A percentile compares a stretch with the other conserved stretches of the same genome.
These are phyloP conservation scores for Penicillium sp. DNA, from an alignment of 2,329 filamentous ascomycete species.

Conservation along the genomic window DNA sequence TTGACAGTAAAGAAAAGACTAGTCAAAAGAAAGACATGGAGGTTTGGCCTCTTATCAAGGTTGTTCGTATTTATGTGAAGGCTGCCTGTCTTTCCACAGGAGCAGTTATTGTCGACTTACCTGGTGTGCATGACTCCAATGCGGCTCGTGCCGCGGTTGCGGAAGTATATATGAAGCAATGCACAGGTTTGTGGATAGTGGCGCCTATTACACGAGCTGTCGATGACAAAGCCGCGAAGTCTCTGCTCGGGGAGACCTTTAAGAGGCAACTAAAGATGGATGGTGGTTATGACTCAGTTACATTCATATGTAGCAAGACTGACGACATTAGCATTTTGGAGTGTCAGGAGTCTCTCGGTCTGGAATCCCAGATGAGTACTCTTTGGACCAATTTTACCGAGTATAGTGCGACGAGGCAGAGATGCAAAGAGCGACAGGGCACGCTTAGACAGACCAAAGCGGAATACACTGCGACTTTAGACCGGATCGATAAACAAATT, in stretches of 20 bases:
- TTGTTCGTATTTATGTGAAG: constrained; percentile 48
- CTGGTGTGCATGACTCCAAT: constrained; percentile 58
- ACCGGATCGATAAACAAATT: constrained; percentile 34
- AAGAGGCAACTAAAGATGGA: constrained; percentile 59
- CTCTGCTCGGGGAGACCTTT: constrained; percentile 54
- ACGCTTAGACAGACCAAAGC: constrained; percentile 51
- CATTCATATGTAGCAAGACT: constrained; percentile 61
- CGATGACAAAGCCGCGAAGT: constrained; percentile 57
- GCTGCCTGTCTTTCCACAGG: constrained; percentile 50
- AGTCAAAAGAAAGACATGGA: constrained; percentile 25
- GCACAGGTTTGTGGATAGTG: constrained; percentile 59
- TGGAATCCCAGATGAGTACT: constrained; percentile 31
- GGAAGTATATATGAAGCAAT: constrained; percentile 57
- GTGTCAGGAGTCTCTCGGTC: constrained; percentile 37
- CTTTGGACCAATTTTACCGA: constrained; percentile 18
- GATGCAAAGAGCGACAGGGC: constrained; percentile 64
- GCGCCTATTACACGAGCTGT: constrained; percentile 59
- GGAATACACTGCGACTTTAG: constrained; percentile 36
- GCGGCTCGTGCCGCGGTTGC: constrained; percentile 57
- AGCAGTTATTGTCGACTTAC: constrained; percentile 56
- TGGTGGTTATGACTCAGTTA: constrained; percentile 50
- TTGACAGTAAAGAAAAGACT: constrained; percentile 54
- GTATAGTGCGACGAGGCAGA: constrained; percentile 10
- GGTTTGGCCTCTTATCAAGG: constrained; percentile 41
- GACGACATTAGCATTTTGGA: constrained; percentile 56